Percentiles rank a stretch among this genome's conserved stretches.
phyloP scores from a whole-genome alignment of 768 basidiomycete genomes.

The Rhodotorula toruloides region DNA sequence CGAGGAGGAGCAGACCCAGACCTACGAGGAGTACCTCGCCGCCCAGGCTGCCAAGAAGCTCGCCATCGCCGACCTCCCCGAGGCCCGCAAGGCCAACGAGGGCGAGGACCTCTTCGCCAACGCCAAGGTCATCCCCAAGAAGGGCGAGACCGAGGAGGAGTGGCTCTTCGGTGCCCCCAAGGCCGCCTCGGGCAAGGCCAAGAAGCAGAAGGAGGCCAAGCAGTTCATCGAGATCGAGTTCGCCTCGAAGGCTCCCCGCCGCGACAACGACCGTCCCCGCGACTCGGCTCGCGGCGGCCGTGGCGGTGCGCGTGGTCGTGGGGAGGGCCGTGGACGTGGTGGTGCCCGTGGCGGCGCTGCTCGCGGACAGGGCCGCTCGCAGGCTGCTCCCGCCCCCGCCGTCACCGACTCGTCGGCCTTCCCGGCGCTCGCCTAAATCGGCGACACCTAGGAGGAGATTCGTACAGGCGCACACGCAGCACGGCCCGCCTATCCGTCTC shows the following conservation, averaged over 20 bases:
- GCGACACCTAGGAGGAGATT: not conserved
- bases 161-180: constrained; percentile 83
- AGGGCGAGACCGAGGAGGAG: constrained; percentile 60
- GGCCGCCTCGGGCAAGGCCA: constrained; percentile 60
- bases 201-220: constrained; percentile 78
- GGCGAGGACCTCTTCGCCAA: constrained; percentile 54
- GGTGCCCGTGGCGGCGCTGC: constrained; percentile 30
- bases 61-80: constrained; percentile 59
- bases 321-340: constrained; percentile 51
- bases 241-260: constrained; percentile 81
- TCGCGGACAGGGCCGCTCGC: constrained; percentile 17
- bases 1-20: constrained; percentile 89
- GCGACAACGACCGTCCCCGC: constrained; percentile 51
- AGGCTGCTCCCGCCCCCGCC: constrained; percentile 18
- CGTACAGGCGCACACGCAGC: not conserved
- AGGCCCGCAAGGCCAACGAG: constrained; percentile 73
- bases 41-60: constrained; percentile 61
- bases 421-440: constrained; percentile 43
- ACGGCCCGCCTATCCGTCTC: too few species aligned
- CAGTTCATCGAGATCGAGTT: constrained; percentile 87
- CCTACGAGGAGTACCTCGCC: constrained; percentile 86
- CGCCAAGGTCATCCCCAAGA: constrained; percentile 58
- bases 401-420: constrained; percentile 43
- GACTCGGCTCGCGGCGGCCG: constrained; percentile 48
- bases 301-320: constrained; percentile 55